Percentiles rank a stretch among this genome's conserved stretches.
These are phyloP conservation scores for Hygrophoropsis aurantiaca DNA, from an alignment of 768 basidiomycete genomes.

Conservation along the genomic window DNA sequence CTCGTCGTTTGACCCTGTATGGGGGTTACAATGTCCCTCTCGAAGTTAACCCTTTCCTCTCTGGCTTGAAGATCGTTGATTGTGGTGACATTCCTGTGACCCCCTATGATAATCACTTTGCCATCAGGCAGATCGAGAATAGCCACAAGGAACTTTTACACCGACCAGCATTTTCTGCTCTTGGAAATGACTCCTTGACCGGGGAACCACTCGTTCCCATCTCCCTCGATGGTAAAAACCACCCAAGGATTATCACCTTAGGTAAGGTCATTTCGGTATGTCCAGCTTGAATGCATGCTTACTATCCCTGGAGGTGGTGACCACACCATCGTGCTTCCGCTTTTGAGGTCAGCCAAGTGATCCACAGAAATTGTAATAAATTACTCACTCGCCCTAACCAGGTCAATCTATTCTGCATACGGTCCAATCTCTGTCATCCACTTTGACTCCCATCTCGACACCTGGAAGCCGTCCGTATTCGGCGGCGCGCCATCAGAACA, in stretches of 20 bases:
- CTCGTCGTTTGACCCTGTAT: slow-evolving; percentile 70
- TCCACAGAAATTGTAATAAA: slow-evolving; percentile 14
- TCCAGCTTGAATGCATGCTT: no score
- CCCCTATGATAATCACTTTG: slow-evolving; percentile 72
- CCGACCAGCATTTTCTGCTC: slow-evolving; percentile 56
- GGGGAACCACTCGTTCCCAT: slow-evolving; percentile 58
- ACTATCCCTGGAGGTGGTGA: slow-evolving; percentile 58
- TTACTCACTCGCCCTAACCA: slow-evolving; percentile 32
- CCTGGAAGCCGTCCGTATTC: slow-evolving; percentile 75
- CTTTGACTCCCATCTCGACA: slow-evolving; percentile 84
- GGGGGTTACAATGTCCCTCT: slow-evolving; percentile 81
- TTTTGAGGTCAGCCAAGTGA: slow-evolving; percentile 39
- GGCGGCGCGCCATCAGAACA: slow-evolving; percentile 72
- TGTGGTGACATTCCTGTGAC: slow-evolving; percentile 80
- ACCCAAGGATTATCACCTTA: slow-evolving; percentile 79
- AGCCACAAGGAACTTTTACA: slow-evolving; percentile 73
- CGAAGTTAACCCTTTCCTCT: slow-evolving; percentile 66
- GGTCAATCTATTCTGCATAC: slow-evolving; percentile 75
- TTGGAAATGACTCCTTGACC: slow-evolving; percentile 62
- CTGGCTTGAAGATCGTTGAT: slow-evolving; percentile 69
- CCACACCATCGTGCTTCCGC: slow-evolving; percentile 76
- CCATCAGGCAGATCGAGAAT: slow-evolving; percentile 72
- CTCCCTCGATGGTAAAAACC: slow-evolving; percentile 67
- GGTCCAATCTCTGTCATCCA: slow-evolving; percentile 83
- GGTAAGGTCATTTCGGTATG: no score